These are phyloP conservation scores for Phytophthora boehmeriae DNA, from an alignment of 352 stramenopile species.

Conservation along the genomic window DNA sequence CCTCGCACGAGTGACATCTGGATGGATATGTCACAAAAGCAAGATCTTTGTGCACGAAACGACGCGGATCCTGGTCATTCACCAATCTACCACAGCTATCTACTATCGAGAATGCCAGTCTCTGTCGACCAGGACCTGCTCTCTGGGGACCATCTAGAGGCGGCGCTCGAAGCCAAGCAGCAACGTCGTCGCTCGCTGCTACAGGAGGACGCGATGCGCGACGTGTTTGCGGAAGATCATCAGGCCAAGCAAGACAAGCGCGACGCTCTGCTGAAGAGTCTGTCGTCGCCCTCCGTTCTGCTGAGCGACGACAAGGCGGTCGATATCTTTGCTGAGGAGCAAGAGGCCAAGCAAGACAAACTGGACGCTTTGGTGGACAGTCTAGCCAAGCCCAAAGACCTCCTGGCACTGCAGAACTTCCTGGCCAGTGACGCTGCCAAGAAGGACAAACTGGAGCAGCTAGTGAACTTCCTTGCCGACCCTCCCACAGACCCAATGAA, in stretches of 20 bases:
- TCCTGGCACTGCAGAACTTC: slow-evolving; percentile 17
- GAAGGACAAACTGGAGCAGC: slow-evolving; percentile 27
- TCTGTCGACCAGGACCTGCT: too few species aligned
- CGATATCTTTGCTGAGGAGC: slow-evolving; percentile 32
- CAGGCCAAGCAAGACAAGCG: background rate
- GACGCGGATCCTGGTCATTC: slow-evolving; percentile 13
- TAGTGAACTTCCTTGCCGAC: slow-evolving; percentile 33
- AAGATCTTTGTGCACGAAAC: slow-evolving; percentile 22
- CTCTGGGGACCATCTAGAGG: too few species aligned
- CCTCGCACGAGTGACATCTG: slow-evolving; percentile 8
- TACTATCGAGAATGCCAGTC: too few species aligned
- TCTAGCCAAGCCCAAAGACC: slow-evolving; percentile 11
- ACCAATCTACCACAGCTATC: background rate
- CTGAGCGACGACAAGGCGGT: too few species aligned
- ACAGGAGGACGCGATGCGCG: background rate
- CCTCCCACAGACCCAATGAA: background rate
- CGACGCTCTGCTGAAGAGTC: too few species aligned
- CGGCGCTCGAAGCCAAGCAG: too few species aligned
- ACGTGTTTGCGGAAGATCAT: too few species aligned
- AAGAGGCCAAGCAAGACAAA: slow-evolving; percentile 23
- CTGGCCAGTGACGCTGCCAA: slow-evolving; percentile 20
- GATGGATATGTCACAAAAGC: slow-evolving; percentile 13
- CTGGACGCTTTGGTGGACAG: slow-evolving; percentile 26
- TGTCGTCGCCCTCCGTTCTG: too few species aligned
- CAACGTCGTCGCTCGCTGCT: too few species aligned